These are phyloP conservation scores for Scheffersomyces coipomensis DNA, from an alignment of 805 yeast species.

Conservation along the genomic window DNA sequence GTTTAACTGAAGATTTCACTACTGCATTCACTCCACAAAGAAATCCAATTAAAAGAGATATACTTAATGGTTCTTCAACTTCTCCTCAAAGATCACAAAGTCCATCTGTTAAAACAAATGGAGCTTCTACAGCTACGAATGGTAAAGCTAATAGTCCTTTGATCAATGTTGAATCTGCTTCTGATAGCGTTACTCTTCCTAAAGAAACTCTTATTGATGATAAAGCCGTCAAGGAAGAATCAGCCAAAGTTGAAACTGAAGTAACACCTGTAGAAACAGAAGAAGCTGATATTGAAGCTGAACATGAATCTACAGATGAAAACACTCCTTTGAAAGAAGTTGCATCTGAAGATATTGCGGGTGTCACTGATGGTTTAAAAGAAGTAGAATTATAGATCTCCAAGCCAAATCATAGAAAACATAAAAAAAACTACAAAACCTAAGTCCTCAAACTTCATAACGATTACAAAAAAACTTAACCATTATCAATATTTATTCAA, in stretches of 20 bases:
- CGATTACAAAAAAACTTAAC: no score
- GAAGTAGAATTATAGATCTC: conserved; percentile 8
- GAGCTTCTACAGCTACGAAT: conserved; percentile 1
- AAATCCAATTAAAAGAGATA: conserved; percentile 7
- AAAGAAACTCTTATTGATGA: conserved; percentile 44
- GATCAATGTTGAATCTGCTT: conserved; percentile 24
- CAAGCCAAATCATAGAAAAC: neutral
- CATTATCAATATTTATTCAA: no score
- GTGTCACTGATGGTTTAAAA: conserved; percentile 8
- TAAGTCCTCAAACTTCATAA: neutral
- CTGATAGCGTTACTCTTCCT: conserved; percentile 28
- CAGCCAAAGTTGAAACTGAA: no score
- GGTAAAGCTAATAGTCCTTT: conserved; percentile 14
- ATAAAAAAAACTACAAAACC: neutral
- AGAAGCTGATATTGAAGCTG: neutral
- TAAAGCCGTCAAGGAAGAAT: conserved; percentile 6
- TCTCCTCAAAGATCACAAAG: conserved; percentile 11
- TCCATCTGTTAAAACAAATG: conserved; percentile 9
- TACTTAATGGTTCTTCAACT: conserved; percentile 2
- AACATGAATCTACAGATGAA: conserved; percentile 1
- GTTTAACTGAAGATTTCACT: conserved; percentile 33
- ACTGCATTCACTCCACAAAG: conserved; percentile 39
- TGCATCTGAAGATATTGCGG: neutral
- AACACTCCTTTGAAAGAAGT: conserved; percentile 1
- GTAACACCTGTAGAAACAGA: conserved; percentile 2